Percentiles rank a stretch among this genome's conserved stretches.
Evolutionary conservation across 2,329 filamentous ascomycete species (phyloP).

Genomic region (Hawksworthiomyces lignivorus): DNA sequence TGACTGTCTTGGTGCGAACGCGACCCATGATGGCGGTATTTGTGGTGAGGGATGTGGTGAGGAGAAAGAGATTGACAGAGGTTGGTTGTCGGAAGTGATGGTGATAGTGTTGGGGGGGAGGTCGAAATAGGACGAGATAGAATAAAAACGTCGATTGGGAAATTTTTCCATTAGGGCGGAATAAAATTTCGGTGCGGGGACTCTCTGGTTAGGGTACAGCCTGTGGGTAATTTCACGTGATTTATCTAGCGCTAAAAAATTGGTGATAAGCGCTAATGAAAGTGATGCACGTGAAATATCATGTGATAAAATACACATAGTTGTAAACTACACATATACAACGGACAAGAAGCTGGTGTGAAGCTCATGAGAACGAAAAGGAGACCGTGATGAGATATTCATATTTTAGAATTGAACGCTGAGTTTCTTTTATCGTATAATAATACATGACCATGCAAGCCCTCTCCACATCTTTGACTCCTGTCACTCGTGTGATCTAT

Average conservation of each 20-base stretch:
- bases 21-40: constrained; percentile 57
- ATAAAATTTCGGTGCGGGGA: neutral
- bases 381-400: too few relatives aligned
- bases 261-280: too few relatives aligned
- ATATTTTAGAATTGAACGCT: too few relatives aligned
- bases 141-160: constrained; percentile 1
- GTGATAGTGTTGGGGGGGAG: neutral
- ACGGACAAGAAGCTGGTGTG: too few relatives aligned
- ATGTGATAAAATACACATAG: too few relatives aligned
- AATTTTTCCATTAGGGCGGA: too few relatives aligned
- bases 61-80: constrained; percentile 7
- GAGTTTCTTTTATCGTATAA: constrained; percentile 8
- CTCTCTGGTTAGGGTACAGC: constrained; percentile 8
- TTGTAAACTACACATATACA: too few relatives aligned
- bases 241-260: neutral
- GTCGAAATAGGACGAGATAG: neutral
- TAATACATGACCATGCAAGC: too few relatives aligned
- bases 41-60: constrained; percentile 26
- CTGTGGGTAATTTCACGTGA: neutral
- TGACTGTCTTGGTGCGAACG: constrained; percentile 63
- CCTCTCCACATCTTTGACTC: too few relatives aligned
- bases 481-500: too few relatives aligned
- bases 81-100: constrained; percentile 8
- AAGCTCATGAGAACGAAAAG: too few relatives aligned
- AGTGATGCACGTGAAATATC: too few relatives aligned